Percentiles rank a stretch among this genome's conserved stretches.
Conservation (phyloP, 1,284 basidiomycete genomes). For the Apiotrichum montevideense region DNA sequence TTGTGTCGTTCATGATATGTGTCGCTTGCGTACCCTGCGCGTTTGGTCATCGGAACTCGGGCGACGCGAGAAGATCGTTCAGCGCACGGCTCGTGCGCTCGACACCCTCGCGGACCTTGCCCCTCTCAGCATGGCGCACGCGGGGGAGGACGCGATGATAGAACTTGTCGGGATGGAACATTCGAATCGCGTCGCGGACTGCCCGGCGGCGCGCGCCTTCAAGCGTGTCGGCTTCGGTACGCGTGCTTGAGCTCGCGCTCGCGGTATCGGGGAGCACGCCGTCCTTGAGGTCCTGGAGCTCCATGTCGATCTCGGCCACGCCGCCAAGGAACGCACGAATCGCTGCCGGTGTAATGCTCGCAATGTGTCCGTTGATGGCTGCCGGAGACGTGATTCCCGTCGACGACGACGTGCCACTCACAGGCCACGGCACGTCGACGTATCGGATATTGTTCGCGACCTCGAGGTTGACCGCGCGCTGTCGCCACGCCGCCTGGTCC, state of each 20-base stretch:
- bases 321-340: slow-evolving; percentile 54
- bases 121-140: slow-evolving; percentile 56
- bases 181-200: slow-evolving; percentile 56
- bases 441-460: slow-evolving; percentile 1
- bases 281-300: slow-evolving; percentile 24
- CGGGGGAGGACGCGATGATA: slow-evolving; percentile 56
- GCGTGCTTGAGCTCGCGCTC: neutral
- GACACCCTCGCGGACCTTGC: slow-evolving; percentile 58
- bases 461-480: neutral
- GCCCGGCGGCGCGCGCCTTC: slow-evolving; percentile 40
- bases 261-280: slow-evolving; percentile 4
- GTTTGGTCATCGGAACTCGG: too few relatives aligned
- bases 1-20: too few relatives aligned
- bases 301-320: slow-evolving; percentile 49
- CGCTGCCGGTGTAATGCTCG: slow-evolving; percentile 51
- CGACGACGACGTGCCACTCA: slow-evolving; percentile 42
- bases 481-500: neutral
- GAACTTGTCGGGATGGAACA: slow-evolving; percentile 71
- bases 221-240: slow-evolving; percentile 38
- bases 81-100: slow-evolving; percentile 45
- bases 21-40: too few relatives aligned
- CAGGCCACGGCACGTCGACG: slow-evolving; percentile 71
- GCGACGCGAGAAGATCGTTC: slow-evolving; percentile 16
- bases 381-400: slow-evolving; percentile 40
- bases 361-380: neutral